These are phyloP conservation scores for Trapa bicornis DNA, from an alignment of 345 rosid genomes.

Conservation along the genomic window DNA sequence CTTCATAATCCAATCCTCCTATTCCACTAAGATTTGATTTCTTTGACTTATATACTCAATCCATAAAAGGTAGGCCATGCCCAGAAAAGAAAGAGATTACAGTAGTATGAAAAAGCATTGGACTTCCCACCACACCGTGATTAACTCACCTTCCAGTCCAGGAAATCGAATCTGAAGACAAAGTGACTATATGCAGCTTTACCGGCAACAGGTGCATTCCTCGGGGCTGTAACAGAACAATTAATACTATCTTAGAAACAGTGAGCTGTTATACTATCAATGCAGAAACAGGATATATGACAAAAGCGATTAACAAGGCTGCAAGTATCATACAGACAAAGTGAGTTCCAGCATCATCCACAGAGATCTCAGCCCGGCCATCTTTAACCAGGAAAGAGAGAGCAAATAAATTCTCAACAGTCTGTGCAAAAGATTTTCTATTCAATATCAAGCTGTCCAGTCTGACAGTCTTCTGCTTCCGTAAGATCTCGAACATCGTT, in stretches of 20 bases:
- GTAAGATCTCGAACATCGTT: conserved; percentile 56
- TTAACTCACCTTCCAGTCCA: conserved; percentile 72
- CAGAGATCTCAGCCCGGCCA: conserved; percentile 55
- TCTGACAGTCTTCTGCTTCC: conserved; percentile 36
- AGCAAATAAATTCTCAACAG: conserved; percentile 81
- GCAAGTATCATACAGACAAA: conserved; percentile 42
- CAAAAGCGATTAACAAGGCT: neutral
- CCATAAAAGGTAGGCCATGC: neutral
- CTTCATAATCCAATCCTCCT: neutral
- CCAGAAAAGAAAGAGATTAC: no score
- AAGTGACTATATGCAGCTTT: conserved; percentile 60
- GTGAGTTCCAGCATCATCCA: conserved; percentile 56
- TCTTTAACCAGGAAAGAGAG: conserved; percentile 83
- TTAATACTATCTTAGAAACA: neutral
- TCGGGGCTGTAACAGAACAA: conserved; percentile 41
- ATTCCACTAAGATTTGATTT: neutral
- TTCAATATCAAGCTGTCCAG: conserved; percentile 69
- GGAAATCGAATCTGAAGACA: conserved; percentile 76
- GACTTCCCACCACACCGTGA: neutral
- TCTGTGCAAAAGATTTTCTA: conserved; percentile 75
- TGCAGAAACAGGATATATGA: neutral
- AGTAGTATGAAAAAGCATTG: no score
- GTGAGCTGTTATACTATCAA: neutral
- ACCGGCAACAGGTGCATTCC: conserved; percentile 72
- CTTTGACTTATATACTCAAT: neutral